These are phyloP conservation scores for Taphrina betulina DNA, from an alignment of 1,139 yeast species.

Conservation along the genomic window DNA sequence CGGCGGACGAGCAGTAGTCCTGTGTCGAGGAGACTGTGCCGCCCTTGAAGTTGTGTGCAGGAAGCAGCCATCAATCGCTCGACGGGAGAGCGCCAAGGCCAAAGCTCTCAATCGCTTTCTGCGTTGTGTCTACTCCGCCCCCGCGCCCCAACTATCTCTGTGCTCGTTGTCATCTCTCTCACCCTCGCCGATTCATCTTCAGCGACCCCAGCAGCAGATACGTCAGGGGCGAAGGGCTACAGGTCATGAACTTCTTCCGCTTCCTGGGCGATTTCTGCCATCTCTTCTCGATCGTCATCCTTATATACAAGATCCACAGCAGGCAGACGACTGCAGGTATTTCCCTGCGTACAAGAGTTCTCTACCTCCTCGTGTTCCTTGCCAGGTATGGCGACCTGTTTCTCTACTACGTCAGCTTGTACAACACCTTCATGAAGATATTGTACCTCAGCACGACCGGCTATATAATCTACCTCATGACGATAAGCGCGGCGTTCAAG, in stretches of 20 bases:
- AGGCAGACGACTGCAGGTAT: slow-evolving; percentile 56
- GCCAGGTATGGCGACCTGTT: slow-evolving; percentile 68
- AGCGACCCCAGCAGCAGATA: no score
- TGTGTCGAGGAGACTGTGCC: no score
- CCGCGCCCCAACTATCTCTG: no score
- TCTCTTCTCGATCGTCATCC: slow-evolving; percentile 24
- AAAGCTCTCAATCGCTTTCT: no score
- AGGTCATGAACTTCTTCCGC: slow-evolving; percentile 11
- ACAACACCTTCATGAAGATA: slow-evolving; percentile 77
- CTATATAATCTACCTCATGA: slow-evolving; percentile 74
- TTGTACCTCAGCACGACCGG: slow-evolving; percentile 72
- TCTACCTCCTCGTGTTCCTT: slow-evolving; percentile 73
- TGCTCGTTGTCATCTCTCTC: no score
- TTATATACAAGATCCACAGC: slow-evolving; percentile 26
- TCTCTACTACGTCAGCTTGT: slow-evolving; percentile 56
- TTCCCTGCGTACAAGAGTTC: slow-evolving; percentile 80
- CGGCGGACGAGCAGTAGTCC: no score
- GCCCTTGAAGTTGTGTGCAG: no score
- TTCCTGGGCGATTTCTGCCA: slow-evolving; percentile 23
- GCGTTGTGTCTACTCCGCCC: no score
- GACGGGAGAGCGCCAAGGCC: no score
- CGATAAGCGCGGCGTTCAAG: slow-evolving; percentile 40
- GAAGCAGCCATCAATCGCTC: no score
- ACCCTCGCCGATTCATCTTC: no score
- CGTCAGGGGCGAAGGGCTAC: no score